Conservation (phyloP, 768 basidiomycete genomes). For the Dioszegia crocea region DNA sequence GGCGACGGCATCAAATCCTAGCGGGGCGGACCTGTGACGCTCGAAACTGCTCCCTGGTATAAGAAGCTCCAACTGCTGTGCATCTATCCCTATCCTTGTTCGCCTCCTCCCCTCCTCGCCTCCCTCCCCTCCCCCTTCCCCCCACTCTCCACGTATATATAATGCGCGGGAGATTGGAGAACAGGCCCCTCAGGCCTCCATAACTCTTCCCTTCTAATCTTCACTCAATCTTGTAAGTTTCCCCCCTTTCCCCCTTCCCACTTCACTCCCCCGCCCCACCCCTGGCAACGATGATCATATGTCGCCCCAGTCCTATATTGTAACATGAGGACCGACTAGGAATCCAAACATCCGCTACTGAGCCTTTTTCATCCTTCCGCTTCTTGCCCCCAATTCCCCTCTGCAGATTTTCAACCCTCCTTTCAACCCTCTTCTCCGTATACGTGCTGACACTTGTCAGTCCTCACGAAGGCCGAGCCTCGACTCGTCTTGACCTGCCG, state of each 20-base stretch:
- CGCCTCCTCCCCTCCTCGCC: background rate
- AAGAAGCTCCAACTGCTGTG: no score
- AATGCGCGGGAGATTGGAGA: background rate
- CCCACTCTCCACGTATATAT: background rate
- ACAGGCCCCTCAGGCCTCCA: background rate
- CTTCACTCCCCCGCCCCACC: background rate
- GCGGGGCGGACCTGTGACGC: no score
- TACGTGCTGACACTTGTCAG: no score
- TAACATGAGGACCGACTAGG: constrained; percentile 41
- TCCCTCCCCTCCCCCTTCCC: background rate
- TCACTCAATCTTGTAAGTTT: background rate
- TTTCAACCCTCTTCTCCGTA: no score
- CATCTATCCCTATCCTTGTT: no score
- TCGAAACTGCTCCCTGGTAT: no score
- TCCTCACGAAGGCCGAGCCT: no score
- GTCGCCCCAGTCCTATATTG: constrained; percentile 47
- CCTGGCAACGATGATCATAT: constrained; percentile 11
- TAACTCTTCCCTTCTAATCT: background rate
- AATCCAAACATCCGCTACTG: constrained; percentile 38
- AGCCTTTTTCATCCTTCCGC: constrained; percentile 13
- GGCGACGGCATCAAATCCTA: background rate
- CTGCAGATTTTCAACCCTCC: background rate
- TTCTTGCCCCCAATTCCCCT: background rate
- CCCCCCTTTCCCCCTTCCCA: background rate
- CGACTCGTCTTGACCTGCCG: no score